Percentiles rank a stretch among this genome's conserved stretches.
These are phyloP conservation scores for Suhomyces faveliae DNA, from an alignment of 805 yeast species.

Conservation along the genomic window DNA sequence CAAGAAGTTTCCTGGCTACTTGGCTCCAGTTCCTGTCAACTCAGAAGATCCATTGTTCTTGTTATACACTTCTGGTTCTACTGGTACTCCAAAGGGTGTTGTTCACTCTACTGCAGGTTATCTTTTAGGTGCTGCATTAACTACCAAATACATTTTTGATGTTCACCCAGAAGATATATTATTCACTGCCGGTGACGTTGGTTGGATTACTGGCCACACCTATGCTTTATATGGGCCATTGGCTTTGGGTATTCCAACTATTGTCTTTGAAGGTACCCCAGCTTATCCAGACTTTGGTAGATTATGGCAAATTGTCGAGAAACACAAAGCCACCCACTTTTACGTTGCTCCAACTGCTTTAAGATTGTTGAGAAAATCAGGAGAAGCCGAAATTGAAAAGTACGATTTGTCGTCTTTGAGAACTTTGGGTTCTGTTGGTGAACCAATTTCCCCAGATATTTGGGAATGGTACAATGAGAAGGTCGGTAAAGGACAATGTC, in stretches of 20 bases:
- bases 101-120: constrained; percentile 82
- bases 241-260: constrained; percentile 70
- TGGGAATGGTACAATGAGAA: constrained; percentile 84
- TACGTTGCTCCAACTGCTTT: constrained; percentile 85
- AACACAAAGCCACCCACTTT: constrained; percentile 71
- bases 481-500: constrained; percentile 68
- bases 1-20: constrained; percentile 62
- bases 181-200: constrained; percentile 88
- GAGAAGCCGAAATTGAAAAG: constrained; percentile 58
- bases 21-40: constrained; percentile 71
- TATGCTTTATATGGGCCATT: constrained; percentile 83
- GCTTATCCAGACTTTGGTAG: constrained; percentile 79
- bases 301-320: constrained; percentile 75
- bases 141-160: constrained; percentile 76
- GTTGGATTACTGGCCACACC: constrained; percentile 90
- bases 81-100: constrained; percentile 88
- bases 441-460: constrained; percentile 80
- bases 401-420: constrained; percentile 65
- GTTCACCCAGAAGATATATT: constrained; percentile 69
- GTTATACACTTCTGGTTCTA: constrained; percentile 82
- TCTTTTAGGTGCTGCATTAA: constrained; percentile 66
- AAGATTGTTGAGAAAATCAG: constrained; percentile 73
- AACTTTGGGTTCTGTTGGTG: constrained; percentile 80
- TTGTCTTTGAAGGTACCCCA: constrained; percentile 85
- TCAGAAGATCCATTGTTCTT: constrained; percentile 82